Evolutionary conservation across 2,329 filamentous ascomycete genomes (phyloP), one percentile per base, ranked within the genome.

Genomic region (Didymella glomerata): DNA sequence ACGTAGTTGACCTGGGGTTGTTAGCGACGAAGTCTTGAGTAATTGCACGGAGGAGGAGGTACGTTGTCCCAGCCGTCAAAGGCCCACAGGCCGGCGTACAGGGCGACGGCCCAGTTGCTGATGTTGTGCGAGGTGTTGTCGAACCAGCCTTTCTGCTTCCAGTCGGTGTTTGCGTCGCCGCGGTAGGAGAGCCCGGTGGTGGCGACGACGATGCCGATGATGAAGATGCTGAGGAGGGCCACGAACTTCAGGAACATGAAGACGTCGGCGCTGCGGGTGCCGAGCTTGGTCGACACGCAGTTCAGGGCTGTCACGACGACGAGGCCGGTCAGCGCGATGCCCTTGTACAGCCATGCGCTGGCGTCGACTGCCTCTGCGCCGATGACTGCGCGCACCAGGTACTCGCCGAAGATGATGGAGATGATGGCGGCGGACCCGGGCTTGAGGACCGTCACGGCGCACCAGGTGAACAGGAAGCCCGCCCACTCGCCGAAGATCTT

Each of bases 51-150:
- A n/a, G n/a, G n/a, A 13, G 32, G 28, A 30, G 25, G 48, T 80
- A 95, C 92, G 77, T 99, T 99, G 75, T 99, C 95, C 95, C 95
- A 99, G 28, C 95, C 95, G 75, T 99, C 95, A 78, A 95, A 99
- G 0, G 95, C 95, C 95, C 95, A 99, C 5, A 99, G 84, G 9
- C 95, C 95, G 16, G 93, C 94, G 76, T 99, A 99, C 46, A 99
- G 80, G 0, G 95, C 95, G 46, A 99, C 90, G 3, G 95, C 95
- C 91, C 93, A 98, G 66, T 88, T 89, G 46, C 90, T 96, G 49
- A 90, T 84, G 74, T 93, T 90, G 14, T 83, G 86, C 63, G 86
- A 92, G 4, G 94, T 97, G 56, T 90, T 89, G 54, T 92, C 89
- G 72, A 98, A 98, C 94, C 95, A 97, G 45, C 88, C 86, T 42